A percentile compares a stretch with the other conserved stretches of the same genome.
Evolutionary conservation across 2,329 filamentous ascomycete genomes (phyloP).

Genomic region (Epicoccum nigrum): DNA sequence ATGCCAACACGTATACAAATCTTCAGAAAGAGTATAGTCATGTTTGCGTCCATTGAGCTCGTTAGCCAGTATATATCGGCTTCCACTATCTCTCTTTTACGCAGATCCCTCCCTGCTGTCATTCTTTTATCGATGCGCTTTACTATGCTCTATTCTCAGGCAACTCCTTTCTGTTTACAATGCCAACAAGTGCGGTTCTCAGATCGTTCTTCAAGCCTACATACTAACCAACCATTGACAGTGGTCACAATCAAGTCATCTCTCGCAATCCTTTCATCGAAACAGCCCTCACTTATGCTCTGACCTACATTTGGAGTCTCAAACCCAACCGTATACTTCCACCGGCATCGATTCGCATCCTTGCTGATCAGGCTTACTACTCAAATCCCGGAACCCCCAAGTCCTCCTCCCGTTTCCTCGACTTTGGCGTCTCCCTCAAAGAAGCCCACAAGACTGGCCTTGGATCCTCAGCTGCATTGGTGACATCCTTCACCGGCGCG

Average conservation of each 20-base stretch:
- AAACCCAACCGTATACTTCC: conserved; percentile 61
- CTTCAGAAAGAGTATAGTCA: too few relatives aligned
- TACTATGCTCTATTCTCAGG: neutral
- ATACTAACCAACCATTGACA: conserved; percentile 15
- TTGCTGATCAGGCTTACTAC: conserved; percentile 97
- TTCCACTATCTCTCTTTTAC: neutral
- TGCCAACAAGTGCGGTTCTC: too few relatives aligned
- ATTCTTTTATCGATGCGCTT: neutral
- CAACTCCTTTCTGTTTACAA: neutral
- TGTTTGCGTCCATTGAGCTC: too few relatives aligned
- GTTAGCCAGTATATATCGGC: neutral
- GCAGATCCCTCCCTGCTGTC: neutral
- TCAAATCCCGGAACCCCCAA: conserved; percentile 56
- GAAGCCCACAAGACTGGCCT: conserved; percentile 94
- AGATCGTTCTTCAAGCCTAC: neutral
- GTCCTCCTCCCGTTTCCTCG: conserved; percentile 66
- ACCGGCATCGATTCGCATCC: conserved; percentile 78
- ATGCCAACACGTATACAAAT: too few relatives aligned
- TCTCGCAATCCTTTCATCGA: conserved; percentile 85
- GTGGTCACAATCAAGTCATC: conserved; percentile 50
- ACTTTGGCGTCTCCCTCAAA: conserved; percentile 76
- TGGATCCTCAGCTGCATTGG: conserved; percentile 91
- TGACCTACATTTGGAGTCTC: conserved; percentile 75
- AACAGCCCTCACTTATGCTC: conserved; percentile 83
- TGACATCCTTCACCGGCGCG: conserved; percentile 82